These are phyloP conservation scores for Ascochyta viciae-villosae DNA, from an alignment of 2,329 filamentous ascomycete genomes.

Conservation along the genomic window DNA sequence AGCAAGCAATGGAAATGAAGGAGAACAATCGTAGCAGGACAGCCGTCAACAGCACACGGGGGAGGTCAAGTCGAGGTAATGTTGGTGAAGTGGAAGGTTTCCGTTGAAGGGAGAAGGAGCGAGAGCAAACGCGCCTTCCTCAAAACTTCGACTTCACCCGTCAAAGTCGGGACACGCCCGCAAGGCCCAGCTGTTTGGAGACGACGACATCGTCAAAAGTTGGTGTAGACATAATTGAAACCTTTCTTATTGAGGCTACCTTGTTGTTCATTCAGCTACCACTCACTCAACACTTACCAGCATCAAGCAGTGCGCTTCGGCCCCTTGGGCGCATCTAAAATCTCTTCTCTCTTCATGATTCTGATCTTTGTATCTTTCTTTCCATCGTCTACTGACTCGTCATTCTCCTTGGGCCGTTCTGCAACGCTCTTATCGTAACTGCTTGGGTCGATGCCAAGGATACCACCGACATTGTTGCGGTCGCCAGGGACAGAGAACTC, in stretches of 20 bases:
- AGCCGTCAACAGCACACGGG: too few species aligned
- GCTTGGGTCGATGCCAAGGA: constrained; percentile 68
- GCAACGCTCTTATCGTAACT: constrained; percentile 61
- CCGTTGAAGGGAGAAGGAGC: constrained; percentile 13
- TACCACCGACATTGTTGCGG: constrained; percentile 77
- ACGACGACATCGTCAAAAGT: background rate
- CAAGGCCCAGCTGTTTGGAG: background rate
- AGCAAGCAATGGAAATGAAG: too few species aligned
- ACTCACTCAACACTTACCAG: background rate
- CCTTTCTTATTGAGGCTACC: constrained; percentile 19
- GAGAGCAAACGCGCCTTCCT: constrained; percentile 21
- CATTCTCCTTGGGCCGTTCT: constrained; percentile 46
- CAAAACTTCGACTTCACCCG: background rate
- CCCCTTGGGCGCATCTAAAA: constrained; percentile 46
- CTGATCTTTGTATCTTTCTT: constrained; percentile 47
- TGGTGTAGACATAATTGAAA: constrained; percentile 12
- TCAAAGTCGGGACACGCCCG: background rate
- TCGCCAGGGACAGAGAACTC: constrained; percentile 98
- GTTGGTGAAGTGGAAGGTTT: background rate
- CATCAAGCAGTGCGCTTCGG: constrained; percentile 41
- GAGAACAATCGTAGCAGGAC: too few species aligned
- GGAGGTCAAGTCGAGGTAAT: background rate
- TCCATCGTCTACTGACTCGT: constrained; percentile 30
- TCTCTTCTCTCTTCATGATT: constrained; percentile 49
- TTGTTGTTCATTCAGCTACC: background rate